Percentiles rank a stretch among this genome's conserved stretches.
Conservation (phyloP, 1,284 basidiomycete genomes). For the Porphyrellus sp. region DNA sequence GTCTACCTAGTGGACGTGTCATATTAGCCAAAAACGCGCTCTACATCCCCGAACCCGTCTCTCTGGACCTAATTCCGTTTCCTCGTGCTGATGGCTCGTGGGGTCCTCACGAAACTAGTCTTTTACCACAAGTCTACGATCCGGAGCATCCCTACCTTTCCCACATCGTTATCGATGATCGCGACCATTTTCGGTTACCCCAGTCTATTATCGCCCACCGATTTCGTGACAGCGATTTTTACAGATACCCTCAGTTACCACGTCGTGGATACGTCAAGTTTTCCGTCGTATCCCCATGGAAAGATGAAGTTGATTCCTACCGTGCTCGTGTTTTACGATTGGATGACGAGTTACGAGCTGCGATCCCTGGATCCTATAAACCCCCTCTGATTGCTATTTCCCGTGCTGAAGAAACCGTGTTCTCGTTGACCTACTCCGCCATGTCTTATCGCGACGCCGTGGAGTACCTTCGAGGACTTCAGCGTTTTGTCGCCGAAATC, state of each 20-base stretch:
- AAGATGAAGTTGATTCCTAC: neutral
- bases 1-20: neutral
- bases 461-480: neutral
- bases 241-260: neutral
- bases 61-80: neutral
- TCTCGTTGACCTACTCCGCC: neutral
- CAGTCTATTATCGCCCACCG: neutral
- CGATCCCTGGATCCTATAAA: neutral
- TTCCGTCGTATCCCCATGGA: neutral
- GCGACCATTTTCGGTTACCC: slow-evolving; percentile 1
- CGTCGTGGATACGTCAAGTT: slow-evolving; percentile 1
- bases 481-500: slow-evolving; percentile 2
- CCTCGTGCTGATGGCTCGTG: slow-evolving; percentile 7
- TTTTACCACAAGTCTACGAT: neutral
- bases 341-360: neutral
- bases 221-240: slow-evolving; percentile 7
- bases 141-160: slow-evolving; percentile 4
- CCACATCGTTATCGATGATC: neutral
- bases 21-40: neutral
- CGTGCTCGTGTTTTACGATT: neutral
- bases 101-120: slow-evolving; percentile 6
- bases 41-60: slow-evolving; percentile 1
- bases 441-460: slow-evolving; percentile 10
- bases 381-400: neutral
- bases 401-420: slow-evolving; percentile 2